Evolutionary conservation across 352 stramenopile species (phyloP).

Genomic region (Peronosclerospora sorghi): DNA sequence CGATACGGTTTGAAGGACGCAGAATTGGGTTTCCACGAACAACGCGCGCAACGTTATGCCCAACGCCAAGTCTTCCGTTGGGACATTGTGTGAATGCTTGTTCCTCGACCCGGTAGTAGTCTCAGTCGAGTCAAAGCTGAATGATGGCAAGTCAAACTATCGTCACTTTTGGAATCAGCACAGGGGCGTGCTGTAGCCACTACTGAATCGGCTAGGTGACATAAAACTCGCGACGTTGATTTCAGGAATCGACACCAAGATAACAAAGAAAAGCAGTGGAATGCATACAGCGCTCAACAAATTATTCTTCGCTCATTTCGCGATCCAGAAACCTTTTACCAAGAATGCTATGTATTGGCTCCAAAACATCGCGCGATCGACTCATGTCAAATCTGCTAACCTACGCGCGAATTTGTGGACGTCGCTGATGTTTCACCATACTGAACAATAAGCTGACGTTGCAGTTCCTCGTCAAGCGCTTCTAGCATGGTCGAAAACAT

Average conservation of each 20-base stretch:
- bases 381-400: slow-evolving; percentile 8
- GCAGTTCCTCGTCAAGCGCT: slow-evolving; percentile 35
- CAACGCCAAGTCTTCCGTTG: slow-evolving; percentile 76
- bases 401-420: slow-evolving; percentile 24
- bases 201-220: no score
- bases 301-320: slow-evolving; percentile 52
- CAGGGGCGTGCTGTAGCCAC: no score
- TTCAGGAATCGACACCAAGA: slow-evolving; percentile 37
- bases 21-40: slow-evolving; percentile 85
- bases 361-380: slow-evolving; percentile 11
- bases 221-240: slow-evolving; percentile 52
- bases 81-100: slow-evolving; percentile 67
- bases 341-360: no score
- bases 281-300: slow-evolving; percentile 46
- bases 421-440: slow-evolving; percentile 27
- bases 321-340: slow-evolving; percentile 48
- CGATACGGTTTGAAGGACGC: slow-evolving; percentile 77
- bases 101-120: slow-evolving; percentile 43
- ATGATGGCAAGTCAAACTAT: slow-evolving; percentile 67
- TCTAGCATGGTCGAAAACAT: slow-evolving; percentile 56
- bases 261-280: slow-evolving; percentile 45
- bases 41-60: slow-evolving; percentile 77
- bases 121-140: slow-evolving; percentile 76
- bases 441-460: slow-evolving; percentile 30
- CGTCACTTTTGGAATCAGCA: no score